phyloP scores from a whole-genome alignment of 2,329 filamentous ascomycete genomes.

The Neofusicoccum kwambonambiense region DNA sequence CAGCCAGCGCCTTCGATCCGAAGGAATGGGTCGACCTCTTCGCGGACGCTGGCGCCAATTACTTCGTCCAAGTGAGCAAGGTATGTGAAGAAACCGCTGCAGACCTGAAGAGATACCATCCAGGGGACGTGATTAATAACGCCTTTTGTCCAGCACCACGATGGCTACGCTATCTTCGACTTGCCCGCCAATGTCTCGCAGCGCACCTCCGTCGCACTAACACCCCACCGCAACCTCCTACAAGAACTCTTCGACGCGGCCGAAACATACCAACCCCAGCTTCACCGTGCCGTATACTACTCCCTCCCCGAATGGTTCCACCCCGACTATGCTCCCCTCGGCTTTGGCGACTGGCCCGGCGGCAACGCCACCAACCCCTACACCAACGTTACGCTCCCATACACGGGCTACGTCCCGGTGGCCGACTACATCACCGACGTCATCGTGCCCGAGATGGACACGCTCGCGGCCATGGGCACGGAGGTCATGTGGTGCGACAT shows the following conservation, averaged over 20 bases:
- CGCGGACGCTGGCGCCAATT: slow-evolving; percentile 52
- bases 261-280: slow-evolving; percentile 42
- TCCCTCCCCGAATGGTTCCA: slow-evolving; percentile 50
- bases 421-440: slow-evolving; percentile 43
- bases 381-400: slow-evolving; percentile 42
- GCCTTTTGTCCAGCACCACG: slow-evolving; percentile 19
- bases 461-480: slow-evolving; percentile 38
- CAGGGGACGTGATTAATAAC: too few species aligned
- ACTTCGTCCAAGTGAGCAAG: slow-evolving; percentile 47
- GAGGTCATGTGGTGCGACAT: slow-evolving; percentile 52
- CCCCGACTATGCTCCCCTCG: slow-evolving; percentile 41
- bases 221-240: slow-evolving; percentile 42
- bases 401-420: slow-evolving; percentile 44
- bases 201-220: slow-evolving; percentile 40
- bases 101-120: too few species aligned
- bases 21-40: slow-evolving; percentile 57
- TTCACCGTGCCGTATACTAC: slow-evolving; percentile 47
- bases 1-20: slow-evolving; percentile 49
- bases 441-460: slow-evolving; percentile 47
- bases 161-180: slow-evolving; percentile 46
- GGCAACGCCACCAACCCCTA: slow-evolving; percentile 47
- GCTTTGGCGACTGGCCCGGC: slow-evolving; percentile 41
- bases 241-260: slow-evolving; percentile 47
- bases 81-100: background rate
- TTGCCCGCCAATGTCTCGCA: slow-evolving; percentile 40